Evolutionary conservation across 768 basidiomycete species (phyloP), one percentile per base, ranked within the genome.

Genomic region (Asterophora lycoperdoides): DNA sequence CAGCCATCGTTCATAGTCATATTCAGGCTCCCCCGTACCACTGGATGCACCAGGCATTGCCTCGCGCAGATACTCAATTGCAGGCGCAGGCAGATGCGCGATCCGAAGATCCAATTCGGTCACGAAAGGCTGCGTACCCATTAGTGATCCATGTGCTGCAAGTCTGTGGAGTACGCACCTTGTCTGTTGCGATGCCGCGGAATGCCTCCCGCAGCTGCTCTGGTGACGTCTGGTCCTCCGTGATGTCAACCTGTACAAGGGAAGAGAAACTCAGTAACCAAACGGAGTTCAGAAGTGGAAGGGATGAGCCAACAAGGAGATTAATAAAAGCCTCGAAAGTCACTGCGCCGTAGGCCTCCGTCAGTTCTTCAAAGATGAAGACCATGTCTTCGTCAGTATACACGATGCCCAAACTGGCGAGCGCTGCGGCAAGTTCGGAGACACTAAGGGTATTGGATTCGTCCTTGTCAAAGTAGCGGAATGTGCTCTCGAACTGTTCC

Each of bases 401-500:
- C 15, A 93, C 86, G 46, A 99, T 89, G 1, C 95, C 94, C 33
- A 98, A 73, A 67, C 90, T 93, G 2, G 94, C 93, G 13, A 99
- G 75, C 1, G 96, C 96, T 9, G 92, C 90, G n/a, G 86, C 80
- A 79, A 96, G 87, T 66, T 97, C 93, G 5, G 89, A 76, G 50
- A 85, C 62, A 51, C 78, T 81, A 33, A 98, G 78, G 0, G 91
- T 93, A 62, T 97, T 96, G 33, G 86, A 83, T 58, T 90, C 87
- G 56, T 97, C 93, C 53, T 83, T 83, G 67, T 97, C 95, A 60
- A 99, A 99, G 69, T 97, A 94, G 44, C 94, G 82, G 83, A 99
- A 98, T 1, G 93, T 95, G 63, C 86, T 83, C 66, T 98, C 95
- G 56, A 96, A 95, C 61, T 97, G 93, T 62, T 98, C 95, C 18